Conservation (phyloP, 495 filamentous ascomycete species). For the Podospora pseudocomata region DNA sequence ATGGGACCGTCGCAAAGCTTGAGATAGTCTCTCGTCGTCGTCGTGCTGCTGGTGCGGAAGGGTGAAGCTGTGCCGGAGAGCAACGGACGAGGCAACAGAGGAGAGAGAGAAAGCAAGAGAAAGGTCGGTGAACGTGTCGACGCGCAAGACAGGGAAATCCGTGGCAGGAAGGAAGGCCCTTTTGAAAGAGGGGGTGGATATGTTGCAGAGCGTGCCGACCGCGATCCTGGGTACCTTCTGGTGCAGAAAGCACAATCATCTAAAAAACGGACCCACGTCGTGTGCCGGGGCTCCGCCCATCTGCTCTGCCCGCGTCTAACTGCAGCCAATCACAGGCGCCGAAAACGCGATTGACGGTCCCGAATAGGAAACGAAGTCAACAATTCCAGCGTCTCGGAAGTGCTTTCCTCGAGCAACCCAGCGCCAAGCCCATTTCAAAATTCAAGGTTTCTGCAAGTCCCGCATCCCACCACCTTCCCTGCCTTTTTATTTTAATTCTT, state of each 20-base stretch:
- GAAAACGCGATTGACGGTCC: conserved; percentile 19
- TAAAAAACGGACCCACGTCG: conserved; percentile 19
- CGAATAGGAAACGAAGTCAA: conserved; percentile 28
- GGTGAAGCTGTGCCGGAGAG: background rate
- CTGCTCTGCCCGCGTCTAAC: conserved; percentile 22
- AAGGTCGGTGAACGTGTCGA: conserved; percentile 2
- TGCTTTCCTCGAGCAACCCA: conserved; percentile 1
- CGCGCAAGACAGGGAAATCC: conserved; percentile 1
- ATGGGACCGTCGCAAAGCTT: background rate
- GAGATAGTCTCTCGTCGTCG: background rate
- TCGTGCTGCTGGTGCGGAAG: background rate
- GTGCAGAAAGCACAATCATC: conserved; percentile 7
- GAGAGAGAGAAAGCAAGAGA: conserved; percentile 10
- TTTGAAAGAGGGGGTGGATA: conserved; percentile 6
- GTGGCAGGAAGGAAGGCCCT: background rate
- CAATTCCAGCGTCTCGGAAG: conserved; percentile 4
- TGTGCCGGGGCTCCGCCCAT: conserved; percentile 14
- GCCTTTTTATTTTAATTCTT: background rate
- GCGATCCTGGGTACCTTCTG: conserved; percentile 8
- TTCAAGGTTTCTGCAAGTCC: conserved; percentile 6
- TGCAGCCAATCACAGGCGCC: conserved; percentile 20
- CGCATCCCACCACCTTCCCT: conserved; percentile 1
- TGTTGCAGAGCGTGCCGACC: conserved; percentile 6
- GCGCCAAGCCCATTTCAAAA: conserved; percentile 15
- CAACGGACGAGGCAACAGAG: background rate